A percentile compares a stretch with the other conserved stretches of the same genome.
Evolutionary conservation across 208 protist species (phyloP).

Genomic region (Trypanosomatidae sp.): DNA sequence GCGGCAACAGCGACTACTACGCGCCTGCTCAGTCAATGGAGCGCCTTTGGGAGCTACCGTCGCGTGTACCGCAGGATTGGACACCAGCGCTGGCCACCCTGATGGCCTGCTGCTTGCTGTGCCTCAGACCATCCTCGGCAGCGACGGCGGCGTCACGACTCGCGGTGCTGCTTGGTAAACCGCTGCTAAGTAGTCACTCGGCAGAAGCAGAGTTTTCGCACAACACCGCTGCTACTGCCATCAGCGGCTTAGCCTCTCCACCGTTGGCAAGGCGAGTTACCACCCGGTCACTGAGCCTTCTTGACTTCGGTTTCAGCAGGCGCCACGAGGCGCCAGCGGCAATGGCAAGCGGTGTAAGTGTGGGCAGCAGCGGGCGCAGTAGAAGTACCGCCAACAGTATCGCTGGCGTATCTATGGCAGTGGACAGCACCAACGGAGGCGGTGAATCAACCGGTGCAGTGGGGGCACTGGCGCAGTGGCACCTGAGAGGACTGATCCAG

Average conservation of each 20-base stretch:
- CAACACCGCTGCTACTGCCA: background rate
- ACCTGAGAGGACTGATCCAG: constrained; percentile 19
- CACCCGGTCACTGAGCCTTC: constrained; percentile 1
- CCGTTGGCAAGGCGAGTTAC: background rate
- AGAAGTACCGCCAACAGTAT: background rate
- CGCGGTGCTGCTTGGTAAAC: constrained; percentile 6
- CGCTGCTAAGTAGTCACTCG: background rate
- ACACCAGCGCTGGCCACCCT: constrained; percentile 21
- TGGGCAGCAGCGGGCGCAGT: constrained; percentile 5
- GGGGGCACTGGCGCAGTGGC: constrained; percentile 30
- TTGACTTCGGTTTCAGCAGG: constrained; percentile 11
- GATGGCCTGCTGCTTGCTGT: constrained; percentile 28
- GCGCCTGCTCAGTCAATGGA: constrained; percentile 25
- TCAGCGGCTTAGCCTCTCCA: background rate
- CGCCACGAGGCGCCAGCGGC: background rate
- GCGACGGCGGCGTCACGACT: constrained; percentile 6
- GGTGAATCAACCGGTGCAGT: background rate
- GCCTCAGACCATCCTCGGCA: constrained; percentile 5
- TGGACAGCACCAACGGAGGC: background rate
- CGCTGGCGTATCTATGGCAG: background rate
- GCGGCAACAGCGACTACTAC: constrained; percentile 4
- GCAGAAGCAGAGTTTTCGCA: background rate
- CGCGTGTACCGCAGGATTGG: constrained; percentile 18
- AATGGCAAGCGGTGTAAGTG: background rate
- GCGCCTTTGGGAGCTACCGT: constrained; percentile 23